phyloP scores from a whole-genome alignment of 2,329 filamentous ascomycete genomes.

The Chaetomium sp. region DNA sequence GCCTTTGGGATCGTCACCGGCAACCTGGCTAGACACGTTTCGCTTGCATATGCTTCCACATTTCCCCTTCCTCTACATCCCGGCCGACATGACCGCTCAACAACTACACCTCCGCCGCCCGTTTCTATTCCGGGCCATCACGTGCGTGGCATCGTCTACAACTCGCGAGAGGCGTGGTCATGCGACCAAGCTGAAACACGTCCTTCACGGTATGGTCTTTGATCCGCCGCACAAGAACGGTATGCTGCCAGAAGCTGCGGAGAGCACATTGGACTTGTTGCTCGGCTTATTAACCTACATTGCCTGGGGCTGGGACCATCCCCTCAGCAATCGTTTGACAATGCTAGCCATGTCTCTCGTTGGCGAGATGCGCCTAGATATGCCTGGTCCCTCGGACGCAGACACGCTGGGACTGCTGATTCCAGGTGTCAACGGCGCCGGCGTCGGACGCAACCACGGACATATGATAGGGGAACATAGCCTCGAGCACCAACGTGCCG shows the following conservation, averaged over 20 bases:
- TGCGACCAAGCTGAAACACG: neutral
- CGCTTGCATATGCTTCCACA: slow-evolving; percentile 1
- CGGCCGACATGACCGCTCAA: neutral
- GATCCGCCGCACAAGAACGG: neutral
- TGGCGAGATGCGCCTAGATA: neutral
- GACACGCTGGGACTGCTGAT: neutral
- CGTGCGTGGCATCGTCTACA: neutral
- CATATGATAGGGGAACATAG: neutral
- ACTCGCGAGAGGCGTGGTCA: neutral
- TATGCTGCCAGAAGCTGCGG: neutral
- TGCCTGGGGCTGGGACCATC: slow-evolving; percentile 1
- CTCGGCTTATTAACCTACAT: neutral
- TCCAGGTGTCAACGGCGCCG: too few relatives aligned
- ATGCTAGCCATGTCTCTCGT: neutral
- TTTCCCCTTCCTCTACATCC: neutral
- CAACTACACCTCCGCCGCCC: neutral
- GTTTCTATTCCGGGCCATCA: neutral
- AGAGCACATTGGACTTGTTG: neutral
- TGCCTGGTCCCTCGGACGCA: neutral
- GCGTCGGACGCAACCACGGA: neutral
- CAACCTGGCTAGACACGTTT: neutral
- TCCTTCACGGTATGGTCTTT: neutral
- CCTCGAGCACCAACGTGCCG: neutral
- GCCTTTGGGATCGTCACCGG: neutral
- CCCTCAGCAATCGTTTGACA: neutral